Base-by-base conservation (phyloP, 768 basidiomycete species). In the Xerocomellus intermedius region DNA sequence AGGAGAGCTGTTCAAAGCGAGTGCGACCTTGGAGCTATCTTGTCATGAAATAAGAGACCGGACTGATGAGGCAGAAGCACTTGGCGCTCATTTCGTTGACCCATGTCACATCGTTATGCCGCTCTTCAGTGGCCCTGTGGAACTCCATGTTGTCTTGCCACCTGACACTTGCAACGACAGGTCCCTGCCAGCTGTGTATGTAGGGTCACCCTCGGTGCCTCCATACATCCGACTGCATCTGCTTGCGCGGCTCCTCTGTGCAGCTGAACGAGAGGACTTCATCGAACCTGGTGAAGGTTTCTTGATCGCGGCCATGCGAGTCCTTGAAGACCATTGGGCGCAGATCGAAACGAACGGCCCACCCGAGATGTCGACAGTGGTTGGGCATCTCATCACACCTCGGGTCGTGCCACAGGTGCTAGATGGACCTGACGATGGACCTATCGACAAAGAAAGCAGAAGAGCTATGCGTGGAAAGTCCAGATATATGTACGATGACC, bases 221-320 rank as follows among this genome's bases (percentile, higher is more conserved):
- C 81, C 91, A 2, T 96, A 96, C 69, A 75, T 95, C 52, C 85
- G 91, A 21, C 80, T 96, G 5, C 86, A 95, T 64, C 79, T 97
- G n/a, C 78, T 91, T 33, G 80, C 85, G 5, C 74, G 74, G 24
- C 74, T 94, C 19, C 75, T 94, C n/a, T 50, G 67, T 6, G 80
- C 78, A 10, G 79, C 89, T 69, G 73, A 80, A 48, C 70, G 71
- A 7, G 77, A 76, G 3, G 76, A 79, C 21, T 82, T 90, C 38
- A 67, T 85, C n/a, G 81, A 86, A 53, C 68, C 77, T 1, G 87
- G 83, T 0, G 85, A 89, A 64, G 86, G 89, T 2, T 84, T 94
- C 53, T 79, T 86, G 45, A 85, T 90, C 71, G 82, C 82, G 13
- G 73, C 80, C 5, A 82, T 90, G 77, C 80, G 87, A 32, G 74